Percentiles rank a stretch among this genome's conserved stretches.
Conservation (phyloP, 495 filamentous ascomycete genomes). For the Tuber melanosporum region DNA sequence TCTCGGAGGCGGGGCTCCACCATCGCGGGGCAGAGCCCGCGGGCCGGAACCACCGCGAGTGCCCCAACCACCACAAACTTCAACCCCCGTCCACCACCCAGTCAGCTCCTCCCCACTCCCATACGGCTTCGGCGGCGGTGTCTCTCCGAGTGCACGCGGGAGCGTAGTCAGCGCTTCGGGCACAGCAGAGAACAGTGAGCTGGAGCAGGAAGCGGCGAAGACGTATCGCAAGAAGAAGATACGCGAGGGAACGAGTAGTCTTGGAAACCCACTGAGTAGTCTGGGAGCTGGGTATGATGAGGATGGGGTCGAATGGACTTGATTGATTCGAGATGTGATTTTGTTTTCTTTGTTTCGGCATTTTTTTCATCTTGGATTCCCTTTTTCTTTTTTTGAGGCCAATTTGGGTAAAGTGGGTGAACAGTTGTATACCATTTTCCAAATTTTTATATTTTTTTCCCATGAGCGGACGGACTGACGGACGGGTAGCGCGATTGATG, state of each 20-base stretch:
- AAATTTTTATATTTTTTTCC: not conserved
- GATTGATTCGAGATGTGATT: not conserved
- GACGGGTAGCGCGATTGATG: not conserved
- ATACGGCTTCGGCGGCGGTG: constrained; percentile 15
- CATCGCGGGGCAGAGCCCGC: not conserved
- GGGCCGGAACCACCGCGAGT: constrained; percentile 15
- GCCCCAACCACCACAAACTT: not conserved
- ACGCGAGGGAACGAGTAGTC: constrained; percentile 34
- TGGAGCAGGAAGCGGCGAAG: constrained; percentile 39
- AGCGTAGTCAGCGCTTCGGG: constrained; percentile 32
- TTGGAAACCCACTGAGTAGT: constrained; percentile 13
- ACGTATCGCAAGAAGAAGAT: constrained; percentile 38
- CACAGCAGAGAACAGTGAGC: constrained; percentile 35
- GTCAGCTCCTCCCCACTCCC: constrained; percentile 13
- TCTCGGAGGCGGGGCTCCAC: constrained; percentile 22
- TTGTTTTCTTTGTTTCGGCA: not conserved
- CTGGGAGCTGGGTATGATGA: constrained; percentile 10
- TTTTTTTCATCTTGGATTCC: constrained; percentile 4
- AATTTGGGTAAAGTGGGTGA: not conserved
- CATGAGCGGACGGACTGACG: not conserved
- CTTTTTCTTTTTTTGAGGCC: constrained; percentile 2
- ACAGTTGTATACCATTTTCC: not conserved
- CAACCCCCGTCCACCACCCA: constrained; percentile 19
- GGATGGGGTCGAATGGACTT: constrained; percentile 25
- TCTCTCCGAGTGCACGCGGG: constrained; percentile 37